Percentiles rank a stretch among this genome's conserved stretches.
phyloP scores from a whole-genome alignment of 2,329 filamentous ascomycete genomes.

The Hypoxylon sp. region DNA sequence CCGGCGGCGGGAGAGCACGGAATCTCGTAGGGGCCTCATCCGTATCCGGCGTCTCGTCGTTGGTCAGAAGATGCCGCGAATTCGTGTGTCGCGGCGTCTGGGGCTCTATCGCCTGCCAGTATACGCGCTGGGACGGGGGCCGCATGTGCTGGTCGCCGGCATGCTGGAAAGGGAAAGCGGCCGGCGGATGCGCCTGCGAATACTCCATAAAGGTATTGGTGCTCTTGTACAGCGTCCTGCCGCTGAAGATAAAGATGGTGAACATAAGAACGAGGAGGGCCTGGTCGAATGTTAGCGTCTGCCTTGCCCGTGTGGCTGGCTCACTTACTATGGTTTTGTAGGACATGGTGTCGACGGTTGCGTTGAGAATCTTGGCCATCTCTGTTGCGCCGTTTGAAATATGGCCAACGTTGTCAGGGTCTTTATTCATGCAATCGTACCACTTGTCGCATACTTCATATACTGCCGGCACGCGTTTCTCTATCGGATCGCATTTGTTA shows the following conservation, averaged over 20 bases:
- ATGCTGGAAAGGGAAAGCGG: slow-evolving; percentile 38
- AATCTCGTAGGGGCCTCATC: slow-evolving; percentile 60
- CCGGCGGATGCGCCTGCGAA: slow-evolving; percentile 37
- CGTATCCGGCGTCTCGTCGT: slow-evolving; percentile 58
- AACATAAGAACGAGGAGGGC: slow-evolving; percentile 46
- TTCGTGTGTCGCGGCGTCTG: slow-evolving; percentile 46
- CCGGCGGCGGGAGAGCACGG: slow-evolving; percentile 55
- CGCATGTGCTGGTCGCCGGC: slow-evolving; percentile 35
- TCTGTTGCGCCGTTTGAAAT: slow-evolving; percentile 87
- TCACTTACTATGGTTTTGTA: slow-evolving; percentile 75
- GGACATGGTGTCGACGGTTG: slow-evolving; percentile 90
- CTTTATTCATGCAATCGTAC: slow-evolving; percentile 88
- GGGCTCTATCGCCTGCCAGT: slow-evolving; percentile 48
- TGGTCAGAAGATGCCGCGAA: slow-evolving; percentile 37
- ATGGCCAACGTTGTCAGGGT: slow-evolving; percentile 80
- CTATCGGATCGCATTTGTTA: slow-evolving; percentile 77
- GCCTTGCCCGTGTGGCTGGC: too few relatives aligned
- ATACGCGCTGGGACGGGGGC: slow-evolving; percentile 43
- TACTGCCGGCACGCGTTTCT: slow-evolving; percentile 77
- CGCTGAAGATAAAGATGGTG: slow-evolving; percentile 48
- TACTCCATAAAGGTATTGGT: slow-evolving; percentile 43
- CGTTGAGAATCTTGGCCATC: slow-evolving; percentile 92
- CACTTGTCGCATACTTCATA: slow-evolving; percentile 80
- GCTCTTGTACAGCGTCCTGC: slow-evolving; percentile 48
- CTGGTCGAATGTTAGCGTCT: slow-evolving; percentile 41